phyloP scores from a whole-genome alignment of 164 flowering plant genomes.

The Chloranthus sessilifolius region DNA sequence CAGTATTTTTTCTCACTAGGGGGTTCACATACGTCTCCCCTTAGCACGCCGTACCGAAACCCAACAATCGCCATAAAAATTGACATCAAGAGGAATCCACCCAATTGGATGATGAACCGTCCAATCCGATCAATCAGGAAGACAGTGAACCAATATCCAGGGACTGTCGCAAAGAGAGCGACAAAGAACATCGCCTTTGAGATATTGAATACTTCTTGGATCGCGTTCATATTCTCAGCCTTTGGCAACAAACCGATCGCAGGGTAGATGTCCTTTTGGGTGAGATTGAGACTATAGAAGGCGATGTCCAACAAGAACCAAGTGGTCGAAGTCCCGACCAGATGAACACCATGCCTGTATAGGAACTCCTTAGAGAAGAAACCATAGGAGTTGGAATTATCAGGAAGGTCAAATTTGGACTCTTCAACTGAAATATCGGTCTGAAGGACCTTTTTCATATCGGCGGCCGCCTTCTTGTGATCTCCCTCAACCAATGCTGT shows the following conservation, averaged over 20 bases:
- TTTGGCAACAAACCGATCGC: conserved; percentile 22
- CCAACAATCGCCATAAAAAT: conserved; percentile 39
- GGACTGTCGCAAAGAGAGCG: conserved; percentile 37
- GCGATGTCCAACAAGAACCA: conserved; percentile 52
- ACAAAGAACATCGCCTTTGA: conserved; percentile 35
- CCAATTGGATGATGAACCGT: conserved; percentile 33
- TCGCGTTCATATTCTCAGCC: conserved; percentile 25
- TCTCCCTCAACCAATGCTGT: conserved; percentile 39
- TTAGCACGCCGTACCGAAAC: conserved; percentile 18
- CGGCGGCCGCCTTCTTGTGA: conserved; percentile 31
- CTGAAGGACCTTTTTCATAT: conserved; percentile 40
- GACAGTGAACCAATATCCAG: conserved; percentile 59
- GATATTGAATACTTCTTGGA: conserved; percentile 31
- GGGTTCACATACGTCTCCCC: conserved; percentile 14
- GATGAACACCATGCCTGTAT: conserved; percentile 35
- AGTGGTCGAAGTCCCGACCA: conserved; percentile 35
- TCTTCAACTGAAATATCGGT: not conserved
- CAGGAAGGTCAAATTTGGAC: not conserved
- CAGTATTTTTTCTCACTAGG: conserved; percentile 24
- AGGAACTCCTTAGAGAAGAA: conserved; percentile 31
- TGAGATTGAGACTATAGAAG: conserved; percentile 36
- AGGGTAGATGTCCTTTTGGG: conserved; percentile 43
- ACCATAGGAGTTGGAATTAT: conserved; percentile 15
- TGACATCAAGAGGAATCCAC: conserved; percentile 41
- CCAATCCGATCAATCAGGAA: conserved; percentile 34